These are phyloP conservation scores for Yamadazyma akitaensis DNA, from an alignment of 805 yeast species.

Conservation along the genomic window DNA sequence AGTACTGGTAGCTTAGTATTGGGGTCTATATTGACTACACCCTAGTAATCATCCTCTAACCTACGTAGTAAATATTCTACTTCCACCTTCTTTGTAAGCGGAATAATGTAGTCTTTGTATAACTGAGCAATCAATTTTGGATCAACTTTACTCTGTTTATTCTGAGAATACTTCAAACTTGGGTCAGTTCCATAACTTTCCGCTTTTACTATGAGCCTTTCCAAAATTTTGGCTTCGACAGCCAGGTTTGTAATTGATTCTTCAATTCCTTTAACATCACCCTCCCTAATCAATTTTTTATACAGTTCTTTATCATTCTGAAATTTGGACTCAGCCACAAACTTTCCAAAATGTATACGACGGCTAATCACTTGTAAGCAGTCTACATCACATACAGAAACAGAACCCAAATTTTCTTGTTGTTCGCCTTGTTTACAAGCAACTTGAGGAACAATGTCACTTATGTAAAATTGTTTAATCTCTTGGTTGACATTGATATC, in stretches of 20 bases:
- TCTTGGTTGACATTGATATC: conserved; percentile 73
- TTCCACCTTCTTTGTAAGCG: conserved; percentile 92
- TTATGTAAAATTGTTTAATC: conserved; percentile 65
- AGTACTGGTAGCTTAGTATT: too few species aligned
- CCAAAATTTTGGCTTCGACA: conserved; percentile 81
- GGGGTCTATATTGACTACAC: too few species aligned
- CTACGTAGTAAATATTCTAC: conserved; percentile 85
- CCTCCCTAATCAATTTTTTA: conserved; percentile 58
- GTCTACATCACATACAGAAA: conserved; percentile 80
- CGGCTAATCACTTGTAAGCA: conserved; percentile 84
- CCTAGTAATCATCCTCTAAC: conserved; percentile 52
- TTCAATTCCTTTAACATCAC: conserved; percentile 71
- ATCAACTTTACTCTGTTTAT: conserved; percentile 67
- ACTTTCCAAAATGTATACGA: conserved; percentile 94
- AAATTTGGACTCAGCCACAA: conserved; percentile 95
- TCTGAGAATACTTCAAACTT: conserved; percentile 64
- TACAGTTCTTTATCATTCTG: conserved; percentile 61
- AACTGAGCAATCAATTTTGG: conserved; percentile 80
- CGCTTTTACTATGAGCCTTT: conserved; percentile 76
- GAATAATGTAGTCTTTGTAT: conserved; percentile 86
- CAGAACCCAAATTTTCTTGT: conserved; percentile 82
- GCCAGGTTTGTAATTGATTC: conserved; percentile 80
- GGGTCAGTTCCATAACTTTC: conserved; percentile 89
- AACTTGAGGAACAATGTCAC: conserved; percentile 71
- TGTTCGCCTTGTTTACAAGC: conserved; percentile 70